A percentile compares a stretch with the other conserved stretches of the same genome.
These are phyloP conservation scores for Colletotrichum tamarilloi DNA, from an alignment of 2,329 filamentous ascomycete genomes.

Conservation along the genomic window DNA sequence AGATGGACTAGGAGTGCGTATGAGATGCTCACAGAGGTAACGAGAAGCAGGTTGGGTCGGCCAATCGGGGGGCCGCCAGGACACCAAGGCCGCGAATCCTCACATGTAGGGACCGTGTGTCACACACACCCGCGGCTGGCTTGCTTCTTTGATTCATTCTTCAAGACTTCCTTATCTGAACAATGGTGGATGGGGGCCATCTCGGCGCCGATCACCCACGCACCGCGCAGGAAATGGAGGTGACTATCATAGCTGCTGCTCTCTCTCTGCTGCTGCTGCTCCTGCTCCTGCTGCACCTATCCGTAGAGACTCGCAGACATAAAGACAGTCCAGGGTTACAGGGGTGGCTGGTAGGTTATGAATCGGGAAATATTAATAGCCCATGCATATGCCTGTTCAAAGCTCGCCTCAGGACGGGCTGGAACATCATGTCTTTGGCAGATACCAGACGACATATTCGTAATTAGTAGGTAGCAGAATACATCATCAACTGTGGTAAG, in stretches of 20 bases:
- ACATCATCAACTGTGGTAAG: background rate
- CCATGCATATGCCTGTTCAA: slow-evolving; percentile 4
- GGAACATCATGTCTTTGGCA: background rate
- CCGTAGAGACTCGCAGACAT: background rate
- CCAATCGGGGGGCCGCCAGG: slow-evolving; percentile 30
- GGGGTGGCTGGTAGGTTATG: background rate
- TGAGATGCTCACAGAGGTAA: background rate
- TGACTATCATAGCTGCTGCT: background rate
- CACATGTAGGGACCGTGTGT: slow-evolving; percentile 1
- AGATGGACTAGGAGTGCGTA: slow-evolving; percentile 1
- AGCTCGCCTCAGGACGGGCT: background rate
- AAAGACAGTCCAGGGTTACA: background rate
- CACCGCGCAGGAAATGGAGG: background rate
- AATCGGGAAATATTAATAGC: slow-evolving; percentile 31
- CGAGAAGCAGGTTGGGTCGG: background rate
- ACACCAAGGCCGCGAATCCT: slow-evolving; percentile 19
- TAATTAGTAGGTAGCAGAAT: background rate
- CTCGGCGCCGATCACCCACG: slow-evolving; percentile 30
- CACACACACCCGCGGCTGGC: background rate
- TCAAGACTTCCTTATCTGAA: slow-evolving; percentile 28
- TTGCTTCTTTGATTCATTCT: slow-evolving; percentile 19
- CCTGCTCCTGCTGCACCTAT: background rate
- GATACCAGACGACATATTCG: background rate
- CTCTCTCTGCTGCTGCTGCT: background rate
- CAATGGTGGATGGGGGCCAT: slow-evolving; percentile 26